Base-by-base conservation (phyloP, 2,329 filamentous ascomycete species). In the Cercospora nicotianae region DNA sequence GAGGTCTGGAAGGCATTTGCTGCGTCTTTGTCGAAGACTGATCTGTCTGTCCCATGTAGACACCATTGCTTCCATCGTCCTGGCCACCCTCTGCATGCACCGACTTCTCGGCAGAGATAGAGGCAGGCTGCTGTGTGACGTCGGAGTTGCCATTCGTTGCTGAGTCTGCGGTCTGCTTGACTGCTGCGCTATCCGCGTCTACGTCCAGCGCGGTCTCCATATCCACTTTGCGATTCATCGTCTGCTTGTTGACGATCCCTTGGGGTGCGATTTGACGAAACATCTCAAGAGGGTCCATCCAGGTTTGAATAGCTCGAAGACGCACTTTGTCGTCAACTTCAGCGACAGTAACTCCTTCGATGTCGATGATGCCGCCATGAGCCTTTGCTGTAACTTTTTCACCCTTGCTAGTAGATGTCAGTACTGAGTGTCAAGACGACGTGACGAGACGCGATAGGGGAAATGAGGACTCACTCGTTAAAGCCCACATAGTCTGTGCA, bases 251-350 rank as follows among this genome's bases (percentile, higher is more conserved):
- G 60, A 84, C 81, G 26, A 83, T 78, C 8, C 84, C 83, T 13
- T 82, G 73, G 0, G 83, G 82, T 1, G 83, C 83, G 60, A 90
- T 90, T 79, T 90, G 88, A 5, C 87, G 81, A 75, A 90, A 90
- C 87, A 90, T 89, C 48, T 87, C 84, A 75, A 89, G 79, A 0
- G 89, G 87, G 73, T 90, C 88, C 71, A 89, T 90, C 84, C 87
- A 90, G 0, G 87, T 88, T 68, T 90, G 86, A 3, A 90, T 81
- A 18, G 80, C 81, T 70, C 86, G 82, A 2, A 91, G 78, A 67
- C 87, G 84, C 51, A 90, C 78, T 68, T 84, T 83, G 13, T 87
- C 86, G 72, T 90, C 87, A 5, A 91, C 84, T 20, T 83, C 83
- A 10, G 88, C 89, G 13, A 90, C 82, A 0, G 86, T 87, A 36